Conservation (phyloP, 768 basidiomycete genomes). For the Tricholoma saponaceum region DNA sequence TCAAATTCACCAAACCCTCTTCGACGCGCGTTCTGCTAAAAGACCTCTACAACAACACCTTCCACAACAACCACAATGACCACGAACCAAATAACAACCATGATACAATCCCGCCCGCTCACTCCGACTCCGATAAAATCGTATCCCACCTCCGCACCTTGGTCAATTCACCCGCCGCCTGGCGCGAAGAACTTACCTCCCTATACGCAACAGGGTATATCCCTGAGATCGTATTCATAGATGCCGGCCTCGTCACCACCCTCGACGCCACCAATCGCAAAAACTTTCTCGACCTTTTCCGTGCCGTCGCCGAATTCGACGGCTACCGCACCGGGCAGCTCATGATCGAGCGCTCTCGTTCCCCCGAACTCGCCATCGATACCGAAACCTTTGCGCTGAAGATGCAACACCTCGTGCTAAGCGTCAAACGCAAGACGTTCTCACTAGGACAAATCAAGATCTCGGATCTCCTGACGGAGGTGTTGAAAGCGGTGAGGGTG, state of each 20-base stretch:
- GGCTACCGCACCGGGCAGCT: constrained; percentile 93
- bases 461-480: constrained; percentile 87
- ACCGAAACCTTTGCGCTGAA: constrained; percentile 94
- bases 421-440: constrained; percentile 95
- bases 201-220: constrained; percentile 74
- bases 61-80: constrained; percentile 29
- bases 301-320: constrained; percentile 93
- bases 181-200: constrained; percentile 63
- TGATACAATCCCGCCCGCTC: constrained; percentile 25
- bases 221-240: constrained; percentile 94
- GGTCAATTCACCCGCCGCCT: constrained; percentile 53
- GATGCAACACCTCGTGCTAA: constrained; percentile 94
- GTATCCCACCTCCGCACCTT: constrained; percentile 68
- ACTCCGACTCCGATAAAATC: constrained; percentile 55
- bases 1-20: constrained; percentile 91
- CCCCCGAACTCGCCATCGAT: constrained; percentile 87
- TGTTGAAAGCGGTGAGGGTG: constrained; percentile 76
- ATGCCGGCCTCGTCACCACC: constrained; percentile 91
- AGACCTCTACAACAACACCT: constrained; percentile 53
- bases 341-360: constrained; percentile 93
- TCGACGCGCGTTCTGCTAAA: constrained; percentile 60
- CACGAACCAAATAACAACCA: background rate
- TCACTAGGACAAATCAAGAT: constrained; percentile 96
- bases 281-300: constrained; percentile 97
- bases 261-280: constrained; percentile 77